Conservation (phyloP, 73 alveolate species). For the Tetrahymena borealis region DNA sequence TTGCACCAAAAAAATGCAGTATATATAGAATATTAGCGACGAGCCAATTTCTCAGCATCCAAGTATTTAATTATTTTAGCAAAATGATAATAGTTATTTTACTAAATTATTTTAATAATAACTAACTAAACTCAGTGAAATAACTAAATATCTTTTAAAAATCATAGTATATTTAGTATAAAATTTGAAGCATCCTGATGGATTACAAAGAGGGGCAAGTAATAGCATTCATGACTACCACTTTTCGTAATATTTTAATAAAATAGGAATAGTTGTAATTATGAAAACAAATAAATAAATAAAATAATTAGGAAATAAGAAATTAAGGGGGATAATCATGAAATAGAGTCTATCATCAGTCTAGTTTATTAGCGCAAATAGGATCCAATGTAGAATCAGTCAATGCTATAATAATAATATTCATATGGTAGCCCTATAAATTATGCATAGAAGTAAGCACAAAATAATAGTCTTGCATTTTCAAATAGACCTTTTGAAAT, state of each 20-base stretch:
- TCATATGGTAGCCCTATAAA: not conserved
- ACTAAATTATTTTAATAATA: too few relatives aligned
- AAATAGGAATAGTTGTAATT: not conserved
- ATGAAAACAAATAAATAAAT: not conserved
- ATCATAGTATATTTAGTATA: not conserved
- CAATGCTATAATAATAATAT: not conserved
- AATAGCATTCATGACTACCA: not conserved
- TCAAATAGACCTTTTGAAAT: not conserved
- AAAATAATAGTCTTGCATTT: not conserved
- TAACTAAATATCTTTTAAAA: not conserved
- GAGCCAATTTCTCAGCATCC: too few relatives aligned
- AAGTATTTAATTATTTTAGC: too few relatives aligned
- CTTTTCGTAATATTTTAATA: not conserved
- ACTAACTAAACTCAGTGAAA: too few relatives aligned
- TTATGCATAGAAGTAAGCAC: not conserved
- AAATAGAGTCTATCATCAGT: not conserved
- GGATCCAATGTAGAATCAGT: not conserved
- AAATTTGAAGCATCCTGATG: not conserved
- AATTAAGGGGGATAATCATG: not conserved
- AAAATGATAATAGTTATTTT: too few relatives aligned
- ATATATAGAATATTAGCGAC: too few relatives aligned
- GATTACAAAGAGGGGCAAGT: not conserved
- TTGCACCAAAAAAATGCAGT: too few relatives aligned
- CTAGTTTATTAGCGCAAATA: not conserved
- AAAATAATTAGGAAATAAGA: not conserved